Conservation (phyloP, 2,329 filamentous ascomycete genomes). For the Orbilia blumenaviensis region DNA sequence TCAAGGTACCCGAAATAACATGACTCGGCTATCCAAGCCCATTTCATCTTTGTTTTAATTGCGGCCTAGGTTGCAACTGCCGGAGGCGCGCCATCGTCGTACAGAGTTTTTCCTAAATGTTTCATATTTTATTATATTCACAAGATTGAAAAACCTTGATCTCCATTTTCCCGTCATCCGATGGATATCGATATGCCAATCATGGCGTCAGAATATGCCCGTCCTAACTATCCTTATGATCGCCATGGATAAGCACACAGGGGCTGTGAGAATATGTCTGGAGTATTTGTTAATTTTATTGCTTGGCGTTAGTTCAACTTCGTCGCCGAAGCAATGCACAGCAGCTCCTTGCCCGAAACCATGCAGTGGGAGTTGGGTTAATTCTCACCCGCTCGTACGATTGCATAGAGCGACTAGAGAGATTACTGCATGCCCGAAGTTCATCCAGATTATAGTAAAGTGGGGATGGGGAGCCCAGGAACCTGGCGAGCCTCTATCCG, state of each 20-base stretch:
- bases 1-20: neutral
- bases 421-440: neutral
- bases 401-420: no score
- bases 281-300: neutral
- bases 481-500: neutral
- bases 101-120: neutral
- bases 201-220: conserved; percentile 3
- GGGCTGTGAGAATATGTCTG: neutral
- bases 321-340: no score
- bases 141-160: neutral
- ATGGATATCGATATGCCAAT: neutral
- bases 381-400: neutral
- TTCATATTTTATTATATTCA: neutral
- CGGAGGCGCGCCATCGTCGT: conserved; percentile 2
- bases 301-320: conserved; percentile 8
- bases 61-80: conserved; percentile 2
- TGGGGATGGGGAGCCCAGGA: neutral
- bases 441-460: neutral
- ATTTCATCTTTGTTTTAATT: neutral
- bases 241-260: neutral
- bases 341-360: no score
- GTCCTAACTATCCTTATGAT: neutral
- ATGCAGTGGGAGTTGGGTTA: neutral
- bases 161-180: neutral
- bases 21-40: neutral